Evolutionary conservation across 2,329 filamentous ascomycete genomes (phyloP).

Genomic region (Cryphonectria japonica): DNA sequence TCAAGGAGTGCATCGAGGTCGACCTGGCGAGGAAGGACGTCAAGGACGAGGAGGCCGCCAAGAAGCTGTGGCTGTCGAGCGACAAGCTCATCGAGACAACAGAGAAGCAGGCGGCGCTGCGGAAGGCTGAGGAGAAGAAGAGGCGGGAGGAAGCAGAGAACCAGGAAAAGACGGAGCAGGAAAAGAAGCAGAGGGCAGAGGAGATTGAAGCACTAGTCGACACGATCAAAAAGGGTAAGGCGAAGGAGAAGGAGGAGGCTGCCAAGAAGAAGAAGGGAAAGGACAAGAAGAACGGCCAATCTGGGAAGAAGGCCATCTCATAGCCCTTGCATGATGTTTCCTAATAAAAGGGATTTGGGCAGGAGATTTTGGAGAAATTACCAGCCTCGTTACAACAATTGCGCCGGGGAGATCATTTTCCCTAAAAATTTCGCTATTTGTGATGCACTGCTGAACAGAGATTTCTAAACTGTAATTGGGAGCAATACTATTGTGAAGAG

Average conservation of each 20-base stretch:
- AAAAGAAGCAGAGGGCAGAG: slow-evolving; percentile 37
- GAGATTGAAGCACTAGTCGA: slow-evolving; percentile 45
- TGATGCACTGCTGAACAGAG: background rate
- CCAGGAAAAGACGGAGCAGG: slow-evolving; percentile 38
- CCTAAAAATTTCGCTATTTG: background rate
- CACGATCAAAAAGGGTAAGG: slow-evolving; percentile 49
- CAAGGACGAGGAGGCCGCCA: slow-evolving; percentile 76
- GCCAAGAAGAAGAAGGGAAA: slow-evolving; percentile 39
- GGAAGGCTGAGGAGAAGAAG: slow-evolving; percentile 48
- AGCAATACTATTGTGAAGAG: background rate
- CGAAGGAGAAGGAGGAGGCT: slow-evolving; percentile 39
- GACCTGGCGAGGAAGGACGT: slow-evolving; percentile 74
- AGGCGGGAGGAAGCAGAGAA: slow-evolving; percentile 40
- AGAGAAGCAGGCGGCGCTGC: slow-evolving; percentile 77
- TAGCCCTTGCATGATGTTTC: slow-evolving; percentile 7
- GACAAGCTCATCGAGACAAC: slow-evolving; percentile 80
- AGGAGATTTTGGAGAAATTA: background rate
- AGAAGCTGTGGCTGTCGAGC: slow-evolving; percentile 87
- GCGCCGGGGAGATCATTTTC: too few species aligned
- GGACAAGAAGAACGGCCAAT: slow-evolving; percentile 32
- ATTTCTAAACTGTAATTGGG: background rate
- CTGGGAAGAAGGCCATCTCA: slow-evolving; percentile 26
- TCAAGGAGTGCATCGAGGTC: slow-evolving; percentile 88
- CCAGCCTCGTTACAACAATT: background rate
- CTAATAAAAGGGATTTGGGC: background rate